phyloP scores from a whole-genome alignment of 495 filamentous ascomycete species.

The Tricharina praecox region DNA sequence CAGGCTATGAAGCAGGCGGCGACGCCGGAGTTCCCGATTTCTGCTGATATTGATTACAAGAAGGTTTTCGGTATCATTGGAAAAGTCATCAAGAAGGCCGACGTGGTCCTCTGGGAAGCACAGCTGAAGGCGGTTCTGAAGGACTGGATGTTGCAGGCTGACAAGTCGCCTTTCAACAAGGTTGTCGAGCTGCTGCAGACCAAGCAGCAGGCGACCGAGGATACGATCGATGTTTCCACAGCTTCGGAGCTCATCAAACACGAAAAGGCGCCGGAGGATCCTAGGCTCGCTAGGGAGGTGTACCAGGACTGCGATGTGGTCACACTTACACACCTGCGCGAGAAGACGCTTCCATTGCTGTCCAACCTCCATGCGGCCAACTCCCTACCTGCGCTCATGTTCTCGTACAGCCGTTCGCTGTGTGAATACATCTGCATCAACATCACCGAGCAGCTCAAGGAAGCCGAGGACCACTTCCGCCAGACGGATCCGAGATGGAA shows the following conservation, averaged over 20 bases:
- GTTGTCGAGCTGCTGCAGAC: background rate
- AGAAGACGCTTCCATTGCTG: conserved; percentile 42
- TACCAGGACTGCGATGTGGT: conserved; percentile 11
- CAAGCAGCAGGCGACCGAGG: conserved; percentile 3
- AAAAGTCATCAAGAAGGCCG: conserved; percentile 37
- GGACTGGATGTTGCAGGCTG: conserved; percentile 44
- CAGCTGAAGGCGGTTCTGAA: conserved; percentile 40
- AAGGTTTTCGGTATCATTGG: conserved; percentile 28
- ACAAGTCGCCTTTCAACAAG: conserved; percentile 39
- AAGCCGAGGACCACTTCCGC: conserved; percentile 42
- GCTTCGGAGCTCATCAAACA: background rate
- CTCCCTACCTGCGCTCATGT: conserved; percentile 56
- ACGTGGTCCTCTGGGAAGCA: conserved; percentile 49
- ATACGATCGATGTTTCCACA: conserved; percentile 7
- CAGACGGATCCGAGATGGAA: conserved; percentile 41
- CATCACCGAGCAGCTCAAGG: conserved; percentile 35
- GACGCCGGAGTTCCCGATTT: conserved; percentile 32
- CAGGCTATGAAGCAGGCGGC: conserved; percentile 38
- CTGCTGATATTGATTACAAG: conserved; percentile 33
- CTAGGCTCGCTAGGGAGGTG: background rate
- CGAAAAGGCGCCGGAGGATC: background rate
- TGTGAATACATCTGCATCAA: conserved; percentile 42
- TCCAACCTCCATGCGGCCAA: conserved; percentile 42
- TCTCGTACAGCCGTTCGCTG: conserved; percentile 51
- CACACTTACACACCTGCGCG: conserved; percentile 21